Base-by-base conservation (phyloP, 352 stramenopile genomes). In the Phytophthora hybrid region DNA sequence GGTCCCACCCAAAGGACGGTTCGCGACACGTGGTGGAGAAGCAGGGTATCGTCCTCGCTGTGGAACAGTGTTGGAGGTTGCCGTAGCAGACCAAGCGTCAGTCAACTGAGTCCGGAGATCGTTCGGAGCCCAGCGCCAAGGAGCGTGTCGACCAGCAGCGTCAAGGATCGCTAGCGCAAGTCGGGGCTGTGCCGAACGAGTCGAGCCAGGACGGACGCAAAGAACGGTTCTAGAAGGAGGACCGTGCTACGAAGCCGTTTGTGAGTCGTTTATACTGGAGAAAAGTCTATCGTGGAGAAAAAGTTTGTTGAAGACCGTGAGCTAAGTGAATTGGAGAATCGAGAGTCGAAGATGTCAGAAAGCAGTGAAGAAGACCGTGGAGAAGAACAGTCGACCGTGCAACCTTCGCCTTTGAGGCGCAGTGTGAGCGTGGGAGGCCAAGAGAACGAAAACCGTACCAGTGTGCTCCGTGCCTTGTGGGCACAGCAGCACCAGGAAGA, bases 1-100 rank as follows among this genome's bases (percentile, higher is more conserved):
- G 44, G 44, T 51, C 44, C 44, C 44, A 51, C 23, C 23, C 23
- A 51, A 14, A n/a, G 49, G 29, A 32, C 49, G 19, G 21, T 55
- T 55, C 49, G 18, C 49, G 49, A 55, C 49, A 55, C 49, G 49
- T 55, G 49, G 49, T 55, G 49, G 49, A 55, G 49, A 55, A 55
- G 49, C 49, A 55, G 49, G 49, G 49, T 32, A 55, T 1, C 1
- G 18, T 55, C 19, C 19, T 55, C 13, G 19, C 49, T 55, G 49
- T 31, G 18, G 19, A 55, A 7, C 21, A 55, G 18, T 14, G 49
- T 31, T 7, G 16, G 19, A 34, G 49, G 19, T 31, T n/a, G 46
- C 10, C 8, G n/a, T 26, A 18, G 19, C 10, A 31, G 16, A 19
- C 5, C 18, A 31, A 31, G 26, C 26, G 26, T 31, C 26, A 31